phyloP scores from a whole-genome alignment of 805 yeast genomes.

The Kluyveromyces lactis region DNA sequence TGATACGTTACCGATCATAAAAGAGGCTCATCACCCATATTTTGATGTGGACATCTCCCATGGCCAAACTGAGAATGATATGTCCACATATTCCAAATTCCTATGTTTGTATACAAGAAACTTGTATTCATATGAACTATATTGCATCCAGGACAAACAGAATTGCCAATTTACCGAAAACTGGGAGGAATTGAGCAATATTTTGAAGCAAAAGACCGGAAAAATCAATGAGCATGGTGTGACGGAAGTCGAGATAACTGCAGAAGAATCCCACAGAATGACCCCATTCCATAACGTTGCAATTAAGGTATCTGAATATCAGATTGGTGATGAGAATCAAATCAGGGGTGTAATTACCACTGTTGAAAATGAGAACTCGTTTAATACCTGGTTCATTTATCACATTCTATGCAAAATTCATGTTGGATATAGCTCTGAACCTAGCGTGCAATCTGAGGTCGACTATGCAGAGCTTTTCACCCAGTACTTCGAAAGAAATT shows the following conservation, averaged over 20 bases:
- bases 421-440: conserved; percentile 17
- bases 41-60: conserved; percentile 16
- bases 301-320: conserved; percentile 29
- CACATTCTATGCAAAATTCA: conserved; percentile 32
- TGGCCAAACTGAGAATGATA: conserved; percentile 9
- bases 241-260: conserved; percentile 15
- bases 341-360: conserved; percentile 33
- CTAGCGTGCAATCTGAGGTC: conserved; percentile 7
- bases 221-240: conserved; percentile 5
- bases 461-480: conserved; percentile 29
- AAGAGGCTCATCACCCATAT: conserved; percentile 1
- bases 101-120: conserved; percentile 32
- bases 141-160: conserved; percentile 29
- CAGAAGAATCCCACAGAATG: conserved; percentile 13
- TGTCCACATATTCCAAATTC: conserved; percentile 34
- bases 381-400: conserved; percentile 32
- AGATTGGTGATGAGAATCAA: conserved; percentile 25
- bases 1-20: not conserved
- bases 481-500: conserved; percentile 35
- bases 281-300: conserved; percentile 14
- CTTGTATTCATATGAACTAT: conserved; percentile 9
- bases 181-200: conserved; percentile 21
- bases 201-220: conserved; percentile 4
- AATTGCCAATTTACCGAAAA: conserved; percentile 20
- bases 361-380: conserved; percentile 24